phyloP scores from a whole-genome alignment of 1,284 basidiomycete species.

The Ceratobasidium theobromae region DNA sequence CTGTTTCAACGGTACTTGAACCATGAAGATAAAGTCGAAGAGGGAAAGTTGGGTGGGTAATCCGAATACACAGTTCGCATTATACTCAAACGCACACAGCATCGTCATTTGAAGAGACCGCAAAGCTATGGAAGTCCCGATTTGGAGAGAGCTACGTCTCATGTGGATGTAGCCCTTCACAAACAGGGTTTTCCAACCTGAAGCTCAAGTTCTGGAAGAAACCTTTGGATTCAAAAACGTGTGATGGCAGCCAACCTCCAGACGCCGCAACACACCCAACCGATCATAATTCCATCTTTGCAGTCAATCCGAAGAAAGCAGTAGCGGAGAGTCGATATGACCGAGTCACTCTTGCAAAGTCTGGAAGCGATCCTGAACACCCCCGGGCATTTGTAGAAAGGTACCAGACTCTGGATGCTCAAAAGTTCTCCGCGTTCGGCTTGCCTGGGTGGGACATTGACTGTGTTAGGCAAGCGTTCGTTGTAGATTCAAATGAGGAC shows the following conservation, averaged over 20 bases:
- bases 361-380: not conserved
- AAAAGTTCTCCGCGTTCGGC: not conserved
- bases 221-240: not conserved
- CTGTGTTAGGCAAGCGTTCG: constrained; percentile 14
- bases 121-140: constrained; percentile 21
- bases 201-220: constrained; percentile 31
- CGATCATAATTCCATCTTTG: constrained; percentile 15
- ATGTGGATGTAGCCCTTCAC: constrained; percentile 10
- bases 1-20: constrained; percentile 31
- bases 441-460: constrained; percentile 22
- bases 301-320: constrained; percentile 7
- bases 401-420: constrained; percentile 2
- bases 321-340: constrained; percentile 18
- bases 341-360: not conserved
- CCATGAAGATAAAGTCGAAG: constrained; percentile 35
- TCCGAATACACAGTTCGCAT: not conserved
- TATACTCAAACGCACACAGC: not conserved
- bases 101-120: constrained; percentile 20
- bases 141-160: constrained; percentile 2
- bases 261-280: constrained; percentile 12
- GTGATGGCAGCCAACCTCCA: not conserved
- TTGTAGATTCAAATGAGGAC: constrained; percentile 13
- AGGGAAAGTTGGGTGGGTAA: constrained; percentile 22
- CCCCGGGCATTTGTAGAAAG: constrained; percentile 7
- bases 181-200: not conserved